phyloP scores from a whole-genome alignment of 306 rosid species.

The Malus domestica region ASM211411v1 NC_041796.1:30410501-30411000 shows the following conservation, averaged over 20 bases:
- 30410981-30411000: neutral
- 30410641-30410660: too few species aligned
- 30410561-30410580: conserved; percentile 66
- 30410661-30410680: too few species aligned
- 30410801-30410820: conserved; percentile 28
- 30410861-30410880: conserved; percentile 91
- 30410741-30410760: too few species aligned
- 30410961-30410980: neutral
- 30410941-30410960: neutral
- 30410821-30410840: conserved; percentile 79
- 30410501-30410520: conserved; percentile 81
- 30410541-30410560: conserved; percentile 63
- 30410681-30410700: too few species aligned
- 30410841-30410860: conserved; percentile 81
- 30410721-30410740: too few species aligned
- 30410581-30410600: conserved; percentile 1
- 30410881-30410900: conserved; percentile 90
- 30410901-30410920: conserved; percentile 97
- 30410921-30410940: conserved; percentile 38
- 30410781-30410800: neutral
- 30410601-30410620: conserved; percentile 19
- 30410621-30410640: conserved; percentile 7
- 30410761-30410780: too few species aligned
- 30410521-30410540: conserved; percentile 73
- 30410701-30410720: too few species aligned